Evolutionary conservation across 225 moss, liverwort and hornwort species (phyloP).

Genomic region (Antitrichia curtipendula): DNA sequence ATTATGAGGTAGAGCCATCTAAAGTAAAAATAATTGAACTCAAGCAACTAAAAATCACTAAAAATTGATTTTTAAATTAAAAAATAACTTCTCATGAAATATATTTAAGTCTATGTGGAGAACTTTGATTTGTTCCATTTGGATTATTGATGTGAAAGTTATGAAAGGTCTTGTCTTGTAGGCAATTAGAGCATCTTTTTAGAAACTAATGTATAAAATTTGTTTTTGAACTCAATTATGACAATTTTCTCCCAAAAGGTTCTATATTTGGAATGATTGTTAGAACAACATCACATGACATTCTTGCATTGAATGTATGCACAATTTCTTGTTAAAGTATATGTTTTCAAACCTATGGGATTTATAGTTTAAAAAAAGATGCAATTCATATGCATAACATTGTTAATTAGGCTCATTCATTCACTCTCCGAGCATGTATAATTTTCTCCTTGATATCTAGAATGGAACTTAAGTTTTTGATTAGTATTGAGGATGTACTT

Average conservation of each 20-base stretch:
- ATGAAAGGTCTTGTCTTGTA: background rate
- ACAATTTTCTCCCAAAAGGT: background rate
- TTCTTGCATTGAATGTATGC: too few relatives aligned
- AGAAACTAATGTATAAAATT: background rate
- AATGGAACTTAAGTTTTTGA: too few relatives aligned
- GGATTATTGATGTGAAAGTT: background rate
- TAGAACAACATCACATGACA: background rate
- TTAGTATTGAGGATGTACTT: too few relatives aligned
- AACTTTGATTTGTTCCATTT: background rate
- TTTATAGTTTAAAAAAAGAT: too few relatives aligned
- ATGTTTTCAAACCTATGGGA: too few relatives aligned
- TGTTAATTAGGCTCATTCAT: too few relatives aligned
- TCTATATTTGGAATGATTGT: background rate
- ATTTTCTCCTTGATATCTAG: too few relatives aligned
- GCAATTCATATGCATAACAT: too few relatives aligned
- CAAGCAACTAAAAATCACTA: background rate
- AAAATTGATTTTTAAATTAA: background rate
- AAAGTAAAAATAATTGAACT: accelerated
- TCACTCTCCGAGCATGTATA: too few relatives aligned
- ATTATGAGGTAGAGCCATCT: background rate
- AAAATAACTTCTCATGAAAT: background rate
- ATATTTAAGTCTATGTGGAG: background rate
- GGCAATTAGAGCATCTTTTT: background rate
- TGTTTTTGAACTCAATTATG: background rate
- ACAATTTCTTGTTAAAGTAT: too few relatives aligned